phyloP scores from a whole-genome alignment of 176 grass and related monocot genomes.

The Hordeum vulgare region MorexV3_pseudomolecules_assembly NC_058521.1:11566228-11566727 shows the following conservation, averaged over 20 bases:
- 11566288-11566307: neutral
- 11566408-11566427: constrained; percentile 5
- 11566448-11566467: constrained; percentile 47
- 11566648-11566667: neutral
- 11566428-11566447: constrained; percentile 35
- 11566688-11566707: neutral
- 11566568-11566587: neutral
- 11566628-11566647: neutral
- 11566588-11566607: neutral
- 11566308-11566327: neutral
- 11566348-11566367: no score
- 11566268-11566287: neutral
- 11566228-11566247: neutral
- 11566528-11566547: constrained; percentile 70
- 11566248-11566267: neutral
- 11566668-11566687: neutral
- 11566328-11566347: neutral
- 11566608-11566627: neutral
- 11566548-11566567: neutral
- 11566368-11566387: neutral
- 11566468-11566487: constrained; percentile 71
- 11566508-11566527: constrained; percentile 97
- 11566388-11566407: neutral
- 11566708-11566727: neutral
- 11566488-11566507: constrained; percentile 75